Percentiles rank a stretch among this genome's conserved stretches.
phyloP scores from a whole-genome alignment of 768 basidiomycete species.

The Amyloporia xantha region DNA sequence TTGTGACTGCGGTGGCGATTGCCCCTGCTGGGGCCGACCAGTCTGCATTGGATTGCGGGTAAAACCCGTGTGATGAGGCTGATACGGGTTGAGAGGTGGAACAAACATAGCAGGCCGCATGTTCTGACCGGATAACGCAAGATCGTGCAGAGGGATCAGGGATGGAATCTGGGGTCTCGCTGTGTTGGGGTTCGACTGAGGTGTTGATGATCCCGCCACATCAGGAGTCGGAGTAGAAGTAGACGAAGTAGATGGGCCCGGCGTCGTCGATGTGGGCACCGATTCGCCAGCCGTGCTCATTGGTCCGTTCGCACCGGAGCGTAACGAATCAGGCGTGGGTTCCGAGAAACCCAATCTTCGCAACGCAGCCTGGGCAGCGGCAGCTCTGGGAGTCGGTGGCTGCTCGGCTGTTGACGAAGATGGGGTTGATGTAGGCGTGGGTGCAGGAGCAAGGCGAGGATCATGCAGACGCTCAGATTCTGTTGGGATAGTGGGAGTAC shows the following conservation, averaged over 20 bases:
- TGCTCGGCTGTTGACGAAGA: constrained; percentile 13
- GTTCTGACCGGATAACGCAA: constrained; percentile 10
- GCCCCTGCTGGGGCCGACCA: constrained; percentile 1
- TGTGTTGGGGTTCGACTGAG: background rate
- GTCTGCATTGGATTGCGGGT: background rate
- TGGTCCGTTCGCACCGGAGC: too few species aligned
- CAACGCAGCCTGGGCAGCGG: constrained; percentile 64
- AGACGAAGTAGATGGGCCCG: too few species aligned
- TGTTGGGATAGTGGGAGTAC: background rate
- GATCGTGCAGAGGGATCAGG: constrained; percentile 39
- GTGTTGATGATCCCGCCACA: constrained; percentile 1
- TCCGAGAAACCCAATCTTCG: constrained; percentile 34
- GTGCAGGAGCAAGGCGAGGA: background rate
- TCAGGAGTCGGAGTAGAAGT: constrained; percentile 9
- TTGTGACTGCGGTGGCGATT: constrained; percentile 1
- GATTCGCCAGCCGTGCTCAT: too few species aligned
- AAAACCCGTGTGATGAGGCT: background rate
- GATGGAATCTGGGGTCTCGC: constrained; percentile 19
- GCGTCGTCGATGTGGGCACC: too few species aligned
- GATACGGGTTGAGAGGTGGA: too few species aligned
- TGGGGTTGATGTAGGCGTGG: constrained; percentile 9
- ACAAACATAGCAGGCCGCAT: constrained; percentile 3
- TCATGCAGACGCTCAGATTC: background rate
- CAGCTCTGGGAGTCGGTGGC: constrained; percentile 35
- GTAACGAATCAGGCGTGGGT: background rate